A percentile compares a stretch with the other conserved stretches of the same genome.
These are phyloP conservation scores for Mycena venus DNA, from an alignment of 768 basidiomycete genomes.

Conservation along the genomic window DNA sequence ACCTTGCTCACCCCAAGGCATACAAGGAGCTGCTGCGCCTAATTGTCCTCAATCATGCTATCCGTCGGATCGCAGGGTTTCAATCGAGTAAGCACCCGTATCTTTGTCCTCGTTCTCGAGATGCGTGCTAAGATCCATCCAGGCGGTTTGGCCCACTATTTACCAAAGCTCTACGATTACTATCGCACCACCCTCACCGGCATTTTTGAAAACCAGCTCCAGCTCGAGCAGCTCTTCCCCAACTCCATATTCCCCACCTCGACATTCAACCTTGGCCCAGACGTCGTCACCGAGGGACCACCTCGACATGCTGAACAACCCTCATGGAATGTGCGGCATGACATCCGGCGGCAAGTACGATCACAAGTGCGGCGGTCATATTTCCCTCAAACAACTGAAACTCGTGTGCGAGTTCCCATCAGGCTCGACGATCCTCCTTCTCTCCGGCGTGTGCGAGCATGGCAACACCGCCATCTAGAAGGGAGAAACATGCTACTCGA, in stretches of 20 bases:
- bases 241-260: neutral
- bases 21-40: neutral
- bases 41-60: neutral
- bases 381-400: constrained; percentile 25
- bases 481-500: constrained; percentile 31
- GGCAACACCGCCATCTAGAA: constrained; percentile 25
- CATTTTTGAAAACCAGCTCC: neutral
- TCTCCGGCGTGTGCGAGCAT: constrained; percentile 6
- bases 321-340: constrained; percentile 21
- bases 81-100: neutral
- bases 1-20: neutral
- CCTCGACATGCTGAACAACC: constrained; percentile 6
- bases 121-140: neutral
- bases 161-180: neutral
- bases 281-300: constrained; percentile 11
- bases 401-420: constrained; percentile 33
- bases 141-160: neutral
- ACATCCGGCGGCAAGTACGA: neutral
- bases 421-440: neutral
- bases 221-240: neutral
- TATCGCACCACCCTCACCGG: neutral
- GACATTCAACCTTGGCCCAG: neutral
- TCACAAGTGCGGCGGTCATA: constrained; percentile 11
- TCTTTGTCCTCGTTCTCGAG: no score
- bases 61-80: neutral